Evolutionary conservation across 129 eudicot genomes (phyloP).

Genomic region (Flaveria robusta): DNA sequence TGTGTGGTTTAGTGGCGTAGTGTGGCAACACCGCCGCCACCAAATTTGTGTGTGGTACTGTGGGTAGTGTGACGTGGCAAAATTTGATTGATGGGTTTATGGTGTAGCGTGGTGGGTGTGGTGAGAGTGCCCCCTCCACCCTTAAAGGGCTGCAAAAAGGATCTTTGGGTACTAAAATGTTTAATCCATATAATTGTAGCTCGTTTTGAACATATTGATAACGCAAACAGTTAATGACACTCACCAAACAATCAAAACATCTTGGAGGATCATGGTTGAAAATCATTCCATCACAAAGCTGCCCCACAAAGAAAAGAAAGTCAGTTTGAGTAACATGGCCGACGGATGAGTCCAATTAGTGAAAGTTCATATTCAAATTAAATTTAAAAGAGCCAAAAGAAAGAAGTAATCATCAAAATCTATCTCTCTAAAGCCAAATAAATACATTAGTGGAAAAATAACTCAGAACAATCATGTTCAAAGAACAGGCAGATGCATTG

Average conservation of each 20-base stretch:
- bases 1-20: no score
- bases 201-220: slow-evolving; percentile 11
- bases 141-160: slow-evolving; percentile 11
- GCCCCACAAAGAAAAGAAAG: slow-evolving; percentile 41
- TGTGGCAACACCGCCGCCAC: no score
- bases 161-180: slow-evolving; percentile 20
- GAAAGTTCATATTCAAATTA: background rate
- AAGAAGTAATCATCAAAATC: slow-evolving; percentile 1
- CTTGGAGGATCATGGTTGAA: slow-evolving; percentile 90
- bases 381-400: background rate
- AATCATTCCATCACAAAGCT: slow-evolving; percentile 89
- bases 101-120: no score
- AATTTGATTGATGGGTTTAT: no score
- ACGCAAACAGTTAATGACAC: slow-evolving; percentile 28
- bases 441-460: background rate
- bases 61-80: no score
- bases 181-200: slow-evolving; percentile 7
- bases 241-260: slow-evolving; percentile 82
- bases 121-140: no score
- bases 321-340: slow-evolving; percentile 29
- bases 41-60: no score
- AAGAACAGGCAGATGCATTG: background rate
- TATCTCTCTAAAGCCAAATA: background rate
- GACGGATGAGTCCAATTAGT: background rate
- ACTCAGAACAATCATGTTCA: background rate